Evolutionary conservation across 495 filamentous ascomycete species (phyloP).

Genomic region (Emericellopsis terricola): DNA sequence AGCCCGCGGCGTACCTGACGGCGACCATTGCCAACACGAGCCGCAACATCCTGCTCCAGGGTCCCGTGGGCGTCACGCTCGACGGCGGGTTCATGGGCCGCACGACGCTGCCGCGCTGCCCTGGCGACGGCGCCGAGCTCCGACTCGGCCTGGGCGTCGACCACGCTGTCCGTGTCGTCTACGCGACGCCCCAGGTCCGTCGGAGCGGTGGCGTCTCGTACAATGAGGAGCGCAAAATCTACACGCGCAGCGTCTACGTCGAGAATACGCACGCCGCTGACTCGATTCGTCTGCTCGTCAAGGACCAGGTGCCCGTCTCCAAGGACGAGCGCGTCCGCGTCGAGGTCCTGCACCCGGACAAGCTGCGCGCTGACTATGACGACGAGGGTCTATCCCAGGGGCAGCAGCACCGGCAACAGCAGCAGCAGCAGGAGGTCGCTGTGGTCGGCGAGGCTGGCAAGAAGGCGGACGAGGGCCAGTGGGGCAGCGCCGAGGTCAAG

Average conservation of each 20-base stretch:
- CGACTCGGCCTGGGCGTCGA: constrained; percentile 46
- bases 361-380: constrained; percentile 22
- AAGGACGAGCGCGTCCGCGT: constrained; percentile 45
- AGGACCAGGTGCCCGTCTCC: constrained; percentile 50
- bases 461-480: constrained; percentile 16
- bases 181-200: constrained; percentile 41
- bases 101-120: constrained; percentile 35
- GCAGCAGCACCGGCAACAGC: too few relatives aligned
- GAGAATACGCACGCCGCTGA: constrained; percentile 36
- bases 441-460: constrained; percentile 18
- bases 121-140: constrained; percentile 38
- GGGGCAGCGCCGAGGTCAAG: constrained; percentile 28
- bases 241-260: constrained; percentile 36
- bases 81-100: constrained; percentile 53
- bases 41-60: constrained; percentile 39
- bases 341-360: constrained; percentile 31
- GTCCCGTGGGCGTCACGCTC: constrained; percentile 43
- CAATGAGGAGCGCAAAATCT: constrained; percentile 40
- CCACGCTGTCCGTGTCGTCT: constrained; percentile 39
- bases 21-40: constrained; percentile 42
- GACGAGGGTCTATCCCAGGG: constrained; percentile 13
- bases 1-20: constrained; percentile 45
- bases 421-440: constrained; percentile 31
- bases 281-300: constrained; percentile 32
- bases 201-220: constrained; percentile 30